Conservation (phyloP, 352 stramenopile genomes). For the Globisporangium lucens region DNA sequence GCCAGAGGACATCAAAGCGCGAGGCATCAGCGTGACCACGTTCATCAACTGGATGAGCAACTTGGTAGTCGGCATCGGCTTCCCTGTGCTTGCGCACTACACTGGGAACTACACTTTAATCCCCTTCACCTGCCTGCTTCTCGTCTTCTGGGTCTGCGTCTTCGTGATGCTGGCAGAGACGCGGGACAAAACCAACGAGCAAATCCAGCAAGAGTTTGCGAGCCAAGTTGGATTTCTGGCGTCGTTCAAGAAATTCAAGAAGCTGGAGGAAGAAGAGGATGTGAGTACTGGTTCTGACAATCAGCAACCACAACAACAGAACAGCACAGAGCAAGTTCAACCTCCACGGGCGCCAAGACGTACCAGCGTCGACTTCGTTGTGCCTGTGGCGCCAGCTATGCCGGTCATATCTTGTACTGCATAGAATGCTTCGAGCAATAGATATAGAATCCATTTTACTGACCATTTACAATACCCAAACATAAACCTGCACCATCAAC, state of each 20-base stretch:
- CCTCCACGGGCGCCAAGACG: constrained; percentile 1
- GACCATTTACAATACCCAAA: background rate
- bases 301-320: background rate
- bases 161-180: constrained; percentile 41
- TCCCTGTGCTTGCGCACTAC: constrained; percentile 27
- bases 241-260: constrained; percentile 33
- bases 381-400: background rate
- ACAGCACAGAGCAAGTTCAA: background rate
- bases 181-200: constrained; percentile 31
- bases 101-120: constrained; percentile 38
- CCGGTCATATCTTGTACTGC: constrained; percentile 8
- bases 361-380: constrained; percentile 11
- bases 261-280: constrained; percentile 18
- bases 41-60: constrained; percentile 43
- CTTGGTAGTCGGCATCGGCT: constrained; percentile 30
- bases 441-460: background rate
- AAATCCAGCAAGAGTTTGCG: constrained; percentile 40
- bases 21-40: constrained; percentile 33
- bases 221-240: constrained; percentile 23
- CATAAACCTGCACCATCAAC: background rate
- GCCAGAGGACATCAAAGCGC: constrained; percentile 36
- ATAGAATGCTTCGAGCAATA: background rate
- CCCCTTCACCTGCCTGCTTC: constrained; percentile 31
- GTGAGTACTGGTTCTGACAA: constrained; percentile 2
- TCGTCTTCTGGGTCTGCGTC: constrained; percentile 32